phyloP scores from a whole-genome alignment of 2,329 filamentous ascomycete genomes.

The Botrytis squamosa region DNA sequence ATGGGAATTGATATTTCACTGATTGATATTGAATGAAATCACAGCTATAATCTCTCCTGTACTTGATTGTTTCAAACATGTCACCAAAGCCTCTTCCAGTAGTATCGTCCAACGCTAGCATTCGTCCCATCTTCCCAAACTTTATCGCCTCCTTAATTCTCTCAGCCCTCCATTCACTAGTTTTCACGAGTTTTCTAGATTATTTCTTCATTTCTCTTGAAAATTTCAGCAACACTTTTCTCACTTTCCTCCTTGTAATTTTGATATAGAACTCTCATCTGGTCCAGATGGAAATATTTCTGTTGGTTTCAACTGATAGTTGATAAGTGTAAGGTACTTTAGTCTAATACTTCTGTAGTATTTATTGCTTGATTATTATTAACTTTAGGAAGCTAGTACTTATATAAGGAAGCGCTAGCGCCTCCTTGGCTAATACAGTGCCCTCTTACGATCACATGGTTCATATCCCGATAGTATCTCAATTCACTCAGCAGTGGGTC shows the following conservation, averaged over 20 bases:
- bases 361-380: too few relatives aligned
- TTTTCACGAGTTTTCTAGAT: background rate
- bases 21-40: background rate
- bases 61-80: background rate
- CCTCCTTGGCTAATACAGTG: too few relatives aligned
- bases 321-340: too few relatives aligned
- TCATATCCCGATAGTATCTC: too few relatives aligned
- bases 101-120: accelerated
- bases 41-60: background rate
- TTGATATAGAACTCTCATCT: background rate
- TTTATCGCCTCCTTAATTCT: background rate
- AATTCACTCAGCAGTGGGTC: too few relatives aligned
- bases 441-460: too few relatives aligned
- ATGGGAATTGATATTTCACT: accelerated
- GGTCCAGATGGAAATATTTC: too few relatives aligned
- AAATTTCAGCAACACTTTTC: background rate
- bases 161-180: too few relatives aligned
- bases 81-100: background rate
- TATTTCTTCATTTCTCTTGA: background rate
- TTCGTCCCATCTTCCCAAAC: background rate
- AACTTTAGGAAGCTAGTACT: too few relatives aligned
- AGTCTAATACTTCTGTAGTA: too few relatives aligned
- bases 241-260: background rate
- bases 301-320: too few relatives aligned
- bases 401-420: too few relatives aligned